Evolutionary conservation across 345 rosid species (phyloP).

Genomic region (Camelina neglecta): DNA sequence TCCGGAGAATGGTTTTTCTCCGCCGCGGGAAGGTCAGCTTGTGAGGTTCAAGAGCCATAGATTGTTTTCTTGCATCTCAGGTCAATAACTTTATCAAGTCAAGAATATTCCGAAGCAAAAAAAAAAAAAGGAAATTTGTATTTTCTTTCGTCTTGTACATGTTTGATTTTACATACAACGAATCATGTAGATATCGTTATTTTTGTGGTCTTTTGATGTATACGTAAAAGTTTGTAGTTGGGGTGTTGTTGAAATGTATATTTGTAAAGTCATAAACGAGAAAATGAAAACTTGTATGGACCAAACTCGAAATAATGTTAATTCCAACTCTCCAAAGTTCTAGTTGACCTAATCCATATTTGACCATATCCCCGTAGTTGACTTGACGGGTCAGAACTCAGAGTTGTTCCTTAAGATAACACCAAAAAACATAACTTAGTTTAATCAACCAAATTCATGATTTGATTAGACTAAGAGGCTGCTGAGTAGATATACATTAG

Average conservation of each 20-base stretch:
- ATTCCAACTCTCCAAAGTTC: neutral
- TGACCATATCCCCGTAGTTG: neutral
- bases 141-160: neutral
- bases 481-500: neutral
- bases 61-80: slow-evolving; percentile 63
- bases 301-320: slow-evolving; percentile 21
- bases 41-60: slow-evolving; percentile 68
- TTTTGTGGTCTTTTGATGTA: slow-evolving; percentile 21
- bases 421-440: neutral
- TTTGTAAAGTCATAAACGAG: slow-evolving; percentile 3
- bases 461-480: neutral
- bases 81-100: slow-evolving; percentile 24
- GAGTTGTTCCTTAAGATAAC: neutral
- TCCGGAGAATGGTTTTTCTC: slow-evolving; percentile 24
- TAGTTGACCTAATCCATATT: slow-evolving; percentile 26
- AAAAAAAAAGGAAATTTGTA: neutral
- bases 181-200: slow-evolving; percentile 26
- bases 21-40: slow-evolving; percentile 48
- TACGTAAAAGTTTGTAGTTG: slow-evolving; percentile 17
- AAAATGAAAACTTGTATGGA: slow-evolving; percentile 25
- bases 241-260: slow-evolving; percentile 4
- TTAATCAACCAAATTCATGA: neutral
- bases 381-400: neutral
- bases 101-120: slow-evolving; percentile 13
- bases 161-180: neutral